Evolutionary conservation across 2,329 filamentous ascomycete genomes (phyloP).

Genomic region (Ceratocystis smalleyi): DNA sequence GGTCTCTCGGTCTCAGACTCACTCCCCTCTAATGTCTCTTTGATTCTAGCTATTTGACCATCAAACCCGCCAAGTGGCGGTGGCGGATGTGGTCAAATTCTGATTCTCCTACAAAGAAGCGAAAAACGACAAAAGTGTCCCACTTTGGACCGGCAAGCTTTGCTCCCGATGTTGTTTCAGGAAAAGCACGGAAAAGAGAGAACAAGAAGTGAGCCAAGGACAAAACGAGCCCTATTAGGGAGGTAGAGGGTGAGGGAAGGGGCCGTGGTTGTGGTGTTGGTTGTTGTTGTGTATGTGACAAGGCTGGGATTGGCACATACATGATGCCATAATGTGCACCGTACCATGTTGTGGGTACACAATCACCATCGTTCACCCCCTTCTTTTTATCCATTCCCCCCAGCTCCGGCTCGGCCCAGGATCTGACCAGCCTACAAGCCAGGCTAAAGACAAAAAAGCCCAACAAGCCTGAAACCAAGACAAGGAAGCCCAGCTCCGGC

Average conservation of each 20-base stretch:
- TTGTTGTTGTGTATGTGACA: no score
- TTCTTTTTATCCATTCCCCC: not conserved
- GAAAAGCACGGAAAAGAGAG: constrained; percentile 1
- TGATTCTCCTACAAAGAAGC: not conserved
- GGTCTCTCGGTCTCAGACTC: no score
- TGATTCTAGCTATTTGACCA: no score
- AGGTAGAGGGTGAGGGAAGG: not conserved
- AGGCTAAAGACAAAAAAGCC: no score
- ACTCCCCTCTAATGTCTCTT: no score
- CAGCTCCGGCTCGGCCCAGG: not conserved
- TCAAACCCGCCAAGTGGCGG: no score
- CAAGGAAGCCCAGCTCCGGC: not conserved
- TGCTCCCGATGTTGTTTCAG: not conserved
- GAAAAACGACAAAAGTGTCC: not conserved
- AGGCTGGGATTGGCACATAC: no score
- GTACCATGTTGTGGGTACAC: not conserved
- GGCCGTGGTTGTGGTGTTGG: not conserved
- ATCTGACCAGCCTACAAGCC: no score
- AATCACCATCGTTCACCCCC: not conserved
- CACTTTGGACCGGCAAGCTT: not conserved
- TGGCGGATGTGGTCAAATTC: no score
- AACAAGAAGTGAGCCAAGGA: not conserved
- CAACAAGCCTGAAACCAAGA: not conserved
- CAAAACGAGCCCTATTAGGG: not conserved
- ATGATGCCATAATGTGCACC: no score